A percentile compares a stretch with the other conserved stretches of the same genome.
These are phyloP conservation scores for Aspergillus sp. DNA, from an alignment of 2,329 filamentous ascomycete species.

Conservation along the genomic window DNA sequence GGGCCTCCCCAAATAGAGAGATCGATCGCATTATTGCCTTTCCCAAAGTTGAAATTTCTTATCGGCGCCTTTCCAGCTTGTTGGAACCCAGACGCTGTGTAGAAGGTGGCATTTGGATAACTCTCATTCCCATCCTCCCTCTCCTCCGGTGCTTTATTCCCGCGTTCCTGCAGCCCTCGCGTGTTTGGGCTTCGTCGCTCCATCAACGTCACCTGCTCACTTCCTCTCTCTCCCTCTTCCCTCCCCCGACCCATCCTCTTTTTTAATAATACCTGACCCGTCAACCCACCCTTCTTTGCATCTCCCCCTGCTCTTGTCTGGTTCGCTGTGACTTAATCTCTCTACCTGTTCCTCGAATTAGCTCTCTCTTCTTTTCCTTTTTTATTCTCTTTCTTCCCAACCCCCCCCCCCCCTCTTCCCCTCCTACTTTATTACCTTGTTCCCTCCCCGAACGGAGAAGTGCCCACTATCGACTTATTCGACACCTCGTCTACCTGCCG, in stretches of 20 bases:
- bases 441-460: conserved; percentile 8
- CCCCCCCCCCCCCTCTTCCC: conserved; percentile 11
- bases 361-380: conserved; percentile 15
- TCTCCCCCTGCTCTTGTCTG: conserved; percentile 16
- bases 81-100: conserved; percentile 6
- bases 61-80: conserved; percentile 7
- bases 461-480: conserved; percentile 8
- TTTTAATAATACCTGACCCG: conserved; percentile 18
- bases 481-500: conserved; percentile 13
- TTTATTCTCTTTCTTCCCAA: conserved; percentile 3
- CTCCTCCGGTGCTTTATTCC: conserved; percentile 25
- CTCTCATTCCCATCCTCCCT: conserved; percentile 16
- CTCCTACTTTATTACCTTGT: conserved; percentile 13
- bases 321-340: conserved; percentile 18
- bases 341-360: conserved; percentile 16
- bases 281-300: conserved; percentile 15
- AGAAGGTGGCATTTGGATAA: conserved; percentile 16
- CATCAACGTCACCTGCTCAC: conserved; percentile 34
- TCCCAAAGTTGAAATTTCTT: conserved; percentile 2
- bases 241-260: conserved; percentile 16
- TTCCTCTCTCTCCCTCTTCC: conserved; percentile 21
- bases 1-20: neutral
- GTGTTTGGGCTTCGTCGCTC: conserved; percentile 33
- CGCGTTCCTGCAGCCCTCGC: conserved; percentile 32
- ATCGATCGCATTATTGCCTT: neutral